Conservation (phyloP, 1,139 yeast genomes). For the Zygoascus sp. region DNA sequence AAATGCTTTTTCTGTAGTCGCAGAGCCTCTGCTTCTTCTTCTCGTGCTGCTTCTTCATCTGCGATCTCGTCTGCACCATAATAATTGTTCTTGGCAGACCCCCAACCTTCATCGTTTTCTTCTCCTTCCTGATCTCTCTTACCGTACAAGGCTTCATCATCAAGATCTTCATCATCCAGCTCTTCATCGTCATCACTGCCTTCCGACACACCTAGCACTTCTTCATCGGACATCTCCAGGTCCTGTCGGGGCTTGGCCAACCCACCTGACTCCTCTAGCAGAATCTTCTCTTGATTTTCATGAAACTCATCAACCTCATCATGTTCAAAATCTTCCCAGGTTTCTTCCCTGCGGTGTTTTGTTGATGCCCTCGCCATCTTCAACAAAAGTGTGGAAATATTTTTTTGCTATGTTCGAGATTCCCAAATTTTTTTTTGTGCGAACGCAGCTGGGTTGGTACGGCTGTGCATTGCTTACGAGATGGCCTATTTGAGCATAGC, state of each 20-base stretch:
- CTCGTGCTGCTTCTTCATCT: constrained; percentile 63
- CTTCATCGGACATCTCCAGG: constrained; percentile 49
- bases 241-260: constrained; percentile 33
- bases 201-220: constrained; percentile 41
- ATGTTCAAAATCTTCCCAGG: constrained; percentile 7
- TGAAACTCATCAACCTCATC: constrained; percentile 37
- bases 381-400: not conserved
- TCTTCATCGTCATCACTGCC: constrained; percentile 30
- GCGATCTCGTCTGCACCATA: constrained; percentile 78
- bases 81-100: constrained; percentile 64
- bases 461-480: too few relatives aligned
- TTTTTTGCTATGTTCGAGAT: not conserved
- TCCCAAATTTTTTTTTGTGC: not conserved
- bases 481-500: too few relatives aligned
- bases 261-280: constrained; percentile 56
- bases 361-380: constrained; percentile 10
- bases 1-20: constrained; percentile 83
- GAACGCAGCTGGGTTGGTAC: too few relatives aligned
- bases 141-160: constrained; percentile 27
- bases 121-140: constrained; percentile 39
- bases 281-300: constrained; percentile 56
- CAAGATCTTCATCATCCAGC: too few relatives aligned
- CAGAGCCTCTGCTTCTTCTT: constrained; percentile 82
- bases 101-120: constrained; percentile 71
- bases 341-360: not conserved